Evolutionary conservation across 805 yeast genomes (phyloP), one percentile per base, ranked within the genome.

Genomic region (Saccharomycopsis fermentans): DNA sequence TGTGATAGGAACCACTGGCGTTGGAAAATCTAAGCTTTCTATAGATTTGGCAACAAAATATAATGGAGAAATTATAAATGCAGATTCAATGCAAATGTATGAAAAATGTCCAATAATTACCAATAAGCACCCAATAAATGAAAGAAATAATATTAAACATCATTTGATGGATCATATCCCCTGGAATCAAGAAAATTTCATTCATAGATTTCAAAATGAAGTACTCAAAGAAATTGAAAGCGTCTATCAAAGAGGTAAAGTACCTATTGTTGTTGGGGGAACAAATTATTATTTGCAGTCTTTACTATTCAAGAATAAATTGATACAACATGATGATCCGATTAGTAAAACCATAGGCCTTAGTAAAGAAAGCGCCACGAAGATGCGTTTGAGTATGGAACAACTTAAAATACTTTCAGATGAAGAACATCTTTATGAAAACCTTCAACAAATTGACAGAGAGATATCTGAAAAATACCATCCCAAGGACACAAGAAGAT

Each of bases 51-150:
- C 97, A 11, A 77, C 80, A 64, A 77, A 77, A 29, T 78, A 86
- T 56, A 79, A 84, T 67, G 98, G 98, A 21, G 98, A 94, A 68
- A 77, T 94, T 63, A 87, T 94, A 63, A 94, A 94, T 70, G 96
- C 96, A 0, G 99, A 94, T 69, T 90, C 98, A 1, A 91, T 94
- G 97, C 99, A 94, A 71, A 87, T 94, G 76, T 94, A 94, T 70
- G 72, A 75, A 43, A 84, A 81, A 0, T 72, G 82, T 0, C 89
- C 86, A 14, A 81, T 81, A 11, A 89, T 94, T 61, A 88, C 99
- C 16, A 94, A 94, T 67, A 94, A 94, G 66, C 98, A 94, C 65
- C 98, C 99, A 0, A 60, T 86, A 0, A 74, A 73, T 0, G 97
- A 92, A 63, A 74, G 96, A 39, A 74, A 77, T 5, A 92, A 90